phyloP scores from a whole-genome alignment of 2,329 filamentous ascomycete species.

The Fusarium longipes region DNA sequence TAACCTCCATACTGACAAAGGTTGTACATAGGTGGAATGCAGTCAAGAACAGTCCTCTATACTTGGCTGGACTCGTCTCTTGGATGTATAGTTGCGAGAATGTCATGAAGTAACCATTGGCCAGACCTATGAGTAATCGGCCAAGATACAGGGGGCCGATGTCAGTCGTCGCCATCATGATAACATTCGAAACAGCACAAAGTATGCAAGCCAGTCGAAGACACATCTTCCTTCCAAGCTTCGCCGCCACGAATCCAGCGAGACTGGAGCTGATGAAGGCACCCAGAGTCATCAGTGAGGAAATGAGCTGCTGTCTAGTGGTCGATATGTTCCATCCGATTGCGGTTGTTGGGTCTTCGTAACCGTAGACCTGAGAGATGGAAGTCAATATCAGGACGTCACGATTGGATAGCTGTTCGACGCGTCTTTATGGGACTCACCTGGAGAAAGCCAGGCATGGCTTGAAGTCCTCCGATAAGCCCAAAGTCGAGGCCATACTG shows the following conservation, averaged over 20 bases:
- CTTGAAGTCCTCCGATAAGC: constrained; percentile 36
- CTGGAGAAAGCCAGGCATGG: constrained; percentile 41
- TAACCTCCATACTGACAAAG: constrained; percentile 22
- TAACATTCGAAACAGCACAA: constrained; percentile 36
- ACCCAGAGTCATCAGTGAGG: constrained; percentile 40
- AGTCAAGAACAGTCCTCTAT: constrained; percentile 39
- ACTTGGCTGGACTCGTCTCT: constrained; percentile 39
- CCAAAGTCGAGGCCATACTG: constrained; percentile 44
- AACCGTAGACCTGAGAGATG: constrained; percentile 32
- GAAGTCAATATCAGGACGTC: neutral
- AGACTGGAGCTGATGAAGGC: constrained; percentile 42
- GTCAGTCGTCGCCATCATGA: constrained; percentile 41
- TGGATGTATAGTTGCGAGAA: constrained; percentile 42
- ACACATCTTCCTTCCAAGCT: constrained; percentile 34
- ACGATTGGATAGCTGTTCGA: neutral
- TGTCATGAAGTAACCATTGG: constrained; percentile 43
- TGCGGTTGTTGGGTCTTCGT: constrained; percentile 33
- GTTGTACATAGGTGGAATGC: constrained; percentile 39
- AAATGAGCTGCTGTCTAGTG: constrained; percentile 39
- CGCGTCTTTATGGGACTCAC: neutral
- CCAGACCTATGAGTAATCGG: constrained; percentile 34
- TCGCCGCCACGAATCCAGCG: constrained; percentile 30
- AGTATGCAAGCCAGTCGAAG: constrained; percentile 38
- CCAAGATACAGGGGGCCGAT: constrained; percentile 36
- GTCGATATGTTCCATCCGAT: constrained; percentile 44